phyloP scores from a whole-genome alignment of 163 green algal species.

The Trebouxiophyceae sp. region DNA sequence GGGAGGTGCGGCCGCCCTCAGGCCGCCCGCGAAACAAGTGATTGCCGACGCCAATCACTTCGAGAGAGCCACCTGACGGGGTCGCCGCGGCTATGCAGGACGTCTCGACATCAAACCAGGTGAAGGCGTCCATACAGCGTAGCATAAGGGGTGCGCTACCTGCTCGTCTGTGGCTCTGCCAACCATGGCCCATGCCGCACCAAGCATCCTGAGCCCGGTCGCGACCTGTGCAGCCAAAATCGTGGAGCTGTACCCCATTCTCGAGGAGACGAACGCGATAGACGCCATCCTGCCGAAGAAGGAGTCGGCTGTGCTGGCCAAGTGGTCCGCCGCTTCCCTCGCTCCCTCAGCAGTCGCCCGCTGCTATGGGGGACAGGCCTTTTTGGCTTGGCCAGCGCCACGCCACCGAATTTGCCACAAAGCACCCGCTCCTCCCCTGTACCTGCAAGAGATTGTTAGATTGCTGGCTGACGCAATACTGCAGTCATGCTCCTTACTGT shows the following conservation, averaged over 20 bases:
- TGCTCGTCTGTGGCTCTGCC: neutral
- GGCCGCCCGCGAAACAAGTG: neutral
- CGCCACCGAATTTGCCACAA: too few relatives aligned
- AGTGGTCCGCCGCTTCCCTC: slow-evolving; percentile 77
- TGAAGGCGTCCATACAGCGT: slow-evolving; percentile 90
- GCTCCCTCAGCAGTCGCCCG: too few relatives aligned
- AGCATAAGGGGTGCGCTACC: slow-evolving; percentile 73
- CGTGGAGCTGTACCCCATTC: slow-evolving; percentile 72
- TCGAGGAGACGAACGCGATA: slow-evolving; percentile 78
- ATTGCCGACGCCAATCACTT: neutral
- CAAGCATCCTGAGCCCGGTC: neutral
- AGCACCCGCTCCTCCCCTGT: too few relatives aligned
- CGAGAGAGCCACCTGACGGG: neutral
- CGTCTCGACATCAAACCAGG: slow-evolving; percentile 61
- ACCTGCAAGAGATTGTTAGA: too few relatives aligned
- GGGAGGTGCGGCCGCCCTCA: neutral
- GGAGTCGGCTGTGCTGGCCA: slow-evolving; percentile 74
- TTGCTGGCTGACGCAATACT: neutral
- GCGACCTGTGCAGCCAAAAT: slow-evolving; percentile 59
- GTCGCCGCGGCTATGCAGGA: slow-evolving; percentile 2
- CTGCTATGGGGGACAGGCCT: too few relatives aligned
- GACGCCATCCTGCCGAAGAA: slow-evolving; percentile 97
- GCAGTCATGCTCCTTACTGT: neutral
- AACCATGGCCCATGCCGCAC: neutral
- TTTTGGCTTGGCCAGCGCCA: too few relatives aligned